Evolutionary conservation across 2,329 filamentous ascomycete species (phyloP), one percentile per base, ranked within the genome.

Genomic region (Alternaria gansuensis): DNA sequence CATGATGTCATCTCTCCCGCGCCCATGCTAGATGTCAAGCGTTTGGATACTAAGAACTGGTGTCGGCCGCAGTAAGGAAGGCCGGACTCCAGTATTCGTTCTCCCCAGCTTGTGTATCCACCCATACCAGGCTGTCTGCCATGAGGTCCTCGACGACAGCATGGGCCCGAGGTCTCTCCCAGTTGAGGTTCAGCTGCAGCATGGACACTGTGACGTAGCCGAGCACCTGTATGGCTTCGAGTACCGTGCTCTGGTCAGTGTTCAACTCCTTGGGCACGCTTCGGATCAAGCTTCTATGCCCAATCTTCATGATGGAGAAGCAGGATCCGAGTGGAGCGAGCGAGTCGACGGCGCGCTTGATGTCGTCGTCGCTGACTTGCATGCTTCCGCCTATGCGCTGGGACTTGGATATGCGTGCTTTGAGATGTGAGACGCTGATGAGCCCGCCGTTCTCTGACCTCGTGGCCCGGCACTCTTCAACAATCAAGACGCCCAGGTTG

Each of bases 181-280:
- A 99, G 14, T 83, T 85, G 28, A 99, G 79, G 75, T 99, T 99
- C 50, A 90, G 80, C 79, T 90, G 89, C 54, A 99, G 80, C 90
- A 98, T 96, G 1, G 90, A 90, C 14, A 96, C 87, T 57, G 90
- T 96, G 51, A 98, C 91, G 73, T 92, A 97, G 1, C 95, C 94
- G 9, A 97, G 82, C 9, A 97, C 83, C 77, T 97, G 92, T 7
- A 92, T 92, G 1, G 91, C 93, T 81, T 98, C 95, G 6, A 99
- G 85, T 11, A 97, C 94, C 2, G 90, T 91, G 49, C 91, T 91
- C 81, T 99, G 95, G 76, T 99, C 95, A 13, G 88, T 93, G 76
- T 96, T 97, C 62, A 99, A 84, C 79, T 99, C 95, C 76, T 96
- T 95, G 1, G 95, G 95, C 39, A 99, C 89, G 3, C 92, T 96